These are phyloP conservation scores for Botrytis hyacinthi DNA, from an alignment of 2,329 filamentous ascomycete genomes.

Conservation along the genomic window DNA sequence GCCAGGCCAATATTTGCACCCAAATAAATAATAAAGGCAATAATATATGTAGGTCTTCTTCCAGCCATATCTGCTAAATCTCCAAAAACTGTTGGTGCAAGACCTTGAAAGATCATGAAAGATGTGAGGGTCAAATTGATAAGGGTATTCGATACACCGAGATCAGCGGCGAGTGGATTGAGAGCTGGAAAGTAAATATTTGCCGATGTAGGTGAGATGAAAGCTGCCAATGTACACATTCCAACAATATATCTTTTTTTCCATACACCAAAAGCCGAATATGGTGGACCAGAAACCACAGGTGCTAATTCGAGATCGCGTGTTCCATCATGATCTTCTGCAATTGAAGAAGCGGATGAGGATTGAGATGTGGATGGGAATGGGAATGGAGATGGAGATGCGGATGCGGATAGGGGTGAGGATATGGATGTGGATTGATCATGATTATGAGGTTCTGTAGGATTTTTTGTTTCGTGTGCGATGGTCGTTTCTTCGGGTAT, in stretches of 20 bases:
- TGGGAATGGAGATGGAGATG: no score
- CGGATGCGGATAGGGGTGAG: no score
- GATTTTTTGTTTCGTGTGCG: constrained; percentile 21
- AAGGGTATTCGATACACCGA: constrained; percentile 35
- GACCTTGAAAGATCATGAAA: constrained; percentile 54
- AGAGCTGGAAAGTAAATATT: constrained; percentile 40
- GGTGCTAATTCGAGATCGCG: constrained; percentile 36
- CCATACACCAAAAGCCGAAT: constrained; percentile 36
- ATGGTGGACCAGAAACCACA: constrained; percentile 34
- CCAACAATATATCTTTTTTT: constrained; percentile 51
- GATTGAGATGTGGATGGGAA: constrained; percentile 11
- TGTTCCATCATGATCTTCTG: constrained; percentile 27
- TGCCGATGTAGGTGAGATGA: constrained; percentile 36
- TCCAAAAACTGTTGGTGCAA: constrained; percentile 57
- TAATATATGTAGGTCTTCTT: constrained; percentile 54
- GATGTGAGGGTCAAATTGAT: constrained; percentile 39
- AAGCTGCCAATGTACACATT: constrained; percentile 50
- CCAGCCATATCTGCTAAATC: constrained; percentile 56
- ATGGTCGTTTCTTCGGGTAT: not conserved
- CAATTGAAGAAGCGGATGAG: constrained; percentile 24
- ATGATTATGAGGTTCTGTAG: constrained; percentile 3
- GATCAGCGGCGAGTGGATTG: constrained; percentile 37
- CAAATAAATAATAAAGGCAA: constrained; percentile 56
- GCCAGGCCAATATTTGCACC: constrained; percentile 56
- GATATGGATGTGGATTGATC: not conserved